Percentiles rank a stretch among this genome's conserved stretches.
Evolutionary conservation across 345 rosid species (phyloP).

Genomic region (Trapa incisa): DNA sequence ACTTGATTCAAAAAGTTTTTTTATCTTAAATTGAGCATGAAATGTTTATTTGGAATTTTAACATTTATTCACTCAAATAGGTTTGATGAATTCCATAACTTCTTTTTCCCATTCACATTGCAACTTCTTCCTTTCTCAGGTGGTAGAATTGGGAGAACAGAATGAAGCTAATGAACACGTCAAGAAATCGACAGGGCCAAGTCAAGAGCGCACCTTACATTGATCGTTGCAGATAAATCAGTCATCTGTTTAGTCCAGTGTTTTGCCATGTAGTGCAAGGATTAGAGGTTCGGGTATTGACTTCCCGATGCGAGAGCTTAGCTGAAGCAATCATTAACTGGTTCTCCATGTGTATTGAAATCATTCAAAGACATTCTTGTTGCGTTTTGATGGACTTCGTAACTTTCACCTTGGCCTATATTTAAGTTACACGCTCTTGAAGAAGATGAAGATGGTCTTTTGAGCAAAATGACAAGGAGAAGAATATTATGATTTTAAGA

Average conservation of each 20-base stretch:
- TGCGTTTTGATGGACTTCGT: neutral
- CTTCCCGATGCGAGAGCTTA: constrained; percentile 24
- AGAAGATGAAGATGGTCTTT: too few relatives aligned
- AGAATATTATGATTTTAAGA: too few relatives aligned
- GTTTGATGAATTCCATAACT: too few relatives aligned
- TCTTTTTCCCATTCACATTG: too few relatives aligned
- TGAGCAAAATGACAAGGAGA: too few relatives aligned
- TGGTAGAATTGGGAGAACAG: neutral
- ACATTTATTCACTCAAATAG: too few relatives aligned
- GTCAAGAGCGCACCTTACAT: constrained; percentile 49
- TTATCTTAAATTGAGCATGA: too few relatives aligned
- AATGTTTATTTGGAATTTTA: too few relatives aligned
- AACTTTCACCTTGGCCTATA: too few relatives aligned
- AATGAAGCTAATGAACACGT: neutral
- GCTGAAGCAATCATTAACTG: constrained; percentile 1
- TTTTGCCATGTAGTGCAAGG: constrained; percentile 1
- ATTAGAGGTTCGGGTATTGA: constrained; percentile 61
- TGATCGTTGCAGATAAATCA: constrained; percentile 12
- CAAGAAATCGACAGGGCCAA: constrained; percentile 14
- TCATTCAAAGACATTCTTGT: neutral
- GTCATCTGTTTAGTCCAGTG: neutral
- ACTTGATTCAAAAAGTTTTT: too few relatives aligned
- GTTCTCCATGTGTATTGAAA: neutral
- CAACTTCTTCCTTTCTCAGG: too few relatives aligned
- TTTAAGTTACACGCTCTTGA: too few relatives aligned